Evolutionary conservation across 1,139 yeast species (phyloP), one percentile per base, ranked within the genome.

Genomic region (Blastobotrys arbuscula): DNA sequence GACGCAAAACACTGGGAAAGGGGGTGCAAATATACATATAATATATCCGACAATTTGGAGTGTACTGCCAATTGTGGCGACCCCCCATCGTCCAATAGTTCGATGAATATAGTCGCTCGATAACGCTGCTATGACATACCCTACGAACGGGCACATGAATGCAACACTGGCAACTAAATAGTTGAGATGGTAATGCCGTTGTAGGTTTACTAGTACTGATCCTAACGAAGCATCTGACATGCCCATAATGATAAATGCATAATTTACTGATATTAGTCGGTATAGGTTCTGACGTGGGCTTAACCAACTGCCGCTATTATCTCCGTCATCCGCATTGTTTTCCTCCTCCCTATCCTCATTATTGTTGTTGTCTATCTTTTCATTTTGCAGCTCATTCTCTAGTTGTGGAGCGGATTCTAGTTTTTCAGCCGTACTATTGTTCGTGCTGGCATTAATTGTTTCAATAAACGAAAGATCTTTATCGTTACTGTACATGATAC

Each of bases 81-180:
- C 67, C 21, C 69, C 68, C 47, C 67, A 57, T 39, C 69, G 65
- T 0, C 81, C 81, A 53, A 75, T 55, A 59, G 63, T 59, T 2
- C 67, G 63, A 49, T 74, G 76, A 33, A 70, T 55, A 23, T 56
- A 50, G 39, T 66, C 63, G n/a, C 66, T 59, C 12, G 63, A 45
- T 13, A 61, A 34, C 0, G 75, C 74, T 8, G 72, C 67, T 0
- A 65, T 36, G n/a, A 69, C 59, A 51, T 61, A 70, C 0, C 75
- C 75, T 1, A 55, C 28, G 21, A 57, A 57, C 6, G 64, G 63
- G 2, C 60, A 55, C 24, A 64, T 50, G 39, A 62, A 59, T 12
- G 61, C 54, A 12, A 61, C 39, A 2, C 65, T 59, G 3, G 62
- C 59, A 2, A 55, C 50, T n/a, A 56, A 50, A 49, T 63, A 59